These are phyloP conservation scores for Nigrospora oryzae DNA, from an alignment of 2,329 filamentous ascomycete species.

Conservation along the genomic window DNA sequence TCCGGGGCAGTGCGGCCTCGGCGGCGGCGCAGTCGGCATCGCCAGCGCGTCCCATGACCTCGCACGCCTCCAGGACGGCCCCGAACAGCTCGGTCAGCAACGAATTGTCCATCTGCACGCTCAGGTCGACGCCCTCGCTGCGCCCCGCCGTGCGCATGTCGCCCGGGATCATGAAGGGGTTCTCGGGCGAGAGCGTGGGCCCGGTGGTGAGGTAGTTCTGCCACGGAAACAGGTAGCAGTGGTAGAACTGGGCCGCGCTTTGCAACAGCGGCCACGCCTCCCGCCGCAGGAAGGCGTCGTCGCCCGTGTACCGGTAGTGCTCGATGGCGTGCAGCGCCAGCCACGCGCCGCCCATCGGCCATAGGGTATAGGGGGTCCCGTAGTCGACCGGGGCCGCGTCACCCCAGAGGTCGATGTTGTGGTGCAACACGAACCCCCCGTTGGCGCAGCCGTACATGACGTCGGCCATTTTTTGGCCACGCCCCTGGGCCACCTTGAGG, in stretches of 20 bases:
- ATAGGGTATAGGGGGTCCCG: slow-evolving; percentile 18
- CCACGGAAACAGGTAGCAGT: slow-evolving; percentile 26
- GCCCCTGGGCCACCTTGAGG: slow-evolving; percentile 11
- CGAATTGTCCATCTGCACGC: slow-evolving; percentile 8
- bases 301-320: slow-evolving; percentile 24
- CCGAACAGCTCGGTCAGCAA: slow-evolving; percentile 29
- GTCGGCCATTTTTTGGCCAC: slow-evolving; percentile 23
- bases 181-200: slow-evolving; percentile 10
- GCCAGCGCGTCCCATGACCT: slow-evolving; percentile 3
- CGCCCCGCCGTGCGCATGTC: slow-evolving; percentile 1
- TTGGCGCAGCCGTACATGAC: slow-evolving; percentile 26
- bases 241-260: slow-evolving; percentile 25
- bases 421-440: slow-evolving; percentile 25
- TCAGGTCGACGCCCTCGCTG: slow-evolving; percentile 6
- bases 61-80: slow-evolving; percentile 8
- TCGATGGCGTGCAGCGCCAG: slow-evolving; percentile 29
- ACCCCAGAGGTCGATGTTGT: slow-evolving; percentile 30
- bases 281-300: slow-evolving; percentile 17
- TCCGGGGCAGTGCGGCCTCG: slow-evolving; percentile 1
- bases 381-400: slow-evolving; percentile 27
- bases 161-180: slow-evolving; percentile 6
- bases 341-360: slow-evolving; percentile 32
- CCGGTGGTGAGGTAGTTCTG: slow-evolving; percentile 10
- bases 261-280: slow-evolving; percentile 19
- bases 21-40: slow-evolving; percentile 5